Percentiles rank a stretch among this genome's conserved stretches.
Conservation (phyloP, 2,329 filamentous ascomycete species). For the Macrophomina tecta region DNA sequence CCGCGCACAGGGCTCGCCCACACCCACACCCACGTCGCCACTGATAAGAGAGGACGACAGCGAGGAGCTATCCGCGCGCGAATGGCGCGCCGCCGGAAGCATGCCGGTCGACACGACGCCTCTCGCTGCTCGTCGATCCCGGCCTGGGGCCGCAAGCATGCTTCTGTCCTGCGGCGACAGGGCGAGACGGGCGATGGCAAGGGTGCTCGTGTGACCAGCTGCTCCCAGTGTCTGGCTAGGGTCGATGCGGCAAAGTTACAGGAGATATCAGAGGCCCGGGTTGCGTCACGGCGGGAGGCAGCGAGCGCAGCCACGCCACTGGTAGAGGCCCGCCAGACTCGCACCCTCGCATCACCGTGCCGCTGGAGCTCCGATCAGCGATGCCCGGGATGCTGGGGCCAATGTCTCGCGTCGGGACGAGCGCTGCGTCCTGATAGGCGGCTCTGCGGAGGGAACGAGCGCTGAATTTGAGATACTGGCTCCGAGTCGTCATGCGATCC, state of each 20-base stretch:
- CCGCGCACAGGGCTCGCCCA: constrained; percentile 11
- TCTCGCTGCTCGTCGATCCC: constrained; percentile 11
- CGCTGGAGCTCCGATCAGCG: not conserved
- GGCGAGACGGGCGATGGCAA: not conserved
- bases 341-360: not conserved
- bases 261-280: not conserved
- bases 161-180: constrained; percentile 1
- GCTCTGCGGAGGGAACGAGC: not conserved
- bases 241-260: not conserved
- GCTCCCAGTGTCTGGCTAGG: not conserved
- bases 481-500: not conserved
- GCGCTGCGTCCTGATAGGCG: constrained; percentile 3
- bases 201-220: constrained; percentile 8
- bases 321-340: not conserved
- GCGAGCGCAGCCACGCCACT: not conserved
- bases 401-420: not conserved
- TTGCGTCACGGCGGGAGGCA: constrained; percentile 5
- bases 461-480: not conserved
- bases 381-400: not conserved
- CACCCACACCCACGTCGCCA: constrained; percentile 4
- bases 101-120: constrained; percentile 2
- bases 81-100: constrained; percentile 12
- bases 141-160: not conserved
- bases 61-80: constrained; percentile 6
- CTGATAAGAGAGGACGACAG: constrained; percentile 7